Evolutionary conservation across 192 early-diverging fungal species (phyloP).

Genomic region (Coemansia sp.): DNA sequence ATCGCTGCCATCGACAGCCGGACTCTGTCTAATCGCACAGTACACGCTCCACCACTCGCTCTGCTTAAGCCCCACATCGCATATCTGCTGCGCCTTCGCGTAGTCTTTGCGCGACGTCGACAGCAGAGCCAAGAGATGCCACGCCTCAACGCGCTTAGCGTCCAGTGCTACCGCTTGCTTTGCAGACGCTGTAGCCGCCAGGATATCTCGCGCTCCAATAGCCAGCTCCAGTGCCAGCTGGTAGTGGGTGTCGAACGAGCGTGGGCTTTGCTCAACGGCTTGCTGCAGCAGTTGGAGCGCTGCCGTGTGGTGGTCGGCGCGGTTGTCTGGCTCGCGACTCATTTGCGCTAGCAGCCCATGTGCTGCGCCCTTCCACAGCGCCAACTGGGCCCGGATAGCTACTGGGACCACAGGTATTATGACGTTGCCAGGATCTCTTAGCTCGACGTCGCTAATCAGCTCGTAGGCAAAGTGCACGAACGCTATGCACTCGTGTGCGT

Average conservation of each 20-base stretch:
- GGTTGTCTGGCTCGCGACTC: constrained; percentile 63
- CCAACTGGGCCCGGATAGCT: constrained; percentile 25
- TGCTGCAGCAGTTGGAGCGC: constrained; percentile 57
- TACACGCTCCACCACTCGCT: constrained; percentile 54
- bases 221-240: constrained; percentile 69
- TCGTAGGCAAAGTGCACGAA: constrained; percentile 44
- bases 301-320: constrained; percentile 60
- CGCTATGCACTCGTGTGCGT: constrained; percentile 36
- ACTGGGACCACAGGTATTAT: constrained; percentile 13
- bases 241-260: constrained; percentile 60
- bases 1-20: neutral
- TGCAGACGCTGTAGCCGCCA: constrained; percentile 55
- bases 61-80: constrained; percentile 62
- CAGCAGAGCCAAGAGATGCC: constrained; percentile 71
- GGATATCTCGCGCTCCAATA: constrained; percentile 59
- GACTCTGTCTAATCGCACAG: constrained; percentile 13
- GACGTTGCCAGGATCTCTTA: constrained; percentile 27
- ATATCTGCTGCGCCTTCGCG: constrained; percentile 60
- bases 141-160: constrained; percentile 61
- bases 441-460: constrained; percentile 37
- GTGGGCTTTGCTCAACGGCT: constrained; percentile 55
- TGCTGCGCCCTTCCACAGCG: constrained; percentile 43
- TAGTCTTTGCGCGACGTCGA: constrained; percentile 68
- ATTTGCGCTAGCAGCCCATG: constrained; percentile 34
- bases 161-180: constrained; percentile 58